Evolutionary conservation across 179 eudicot species (phyloP).

Genomic region (Patellifolia procumbens): DNA sequence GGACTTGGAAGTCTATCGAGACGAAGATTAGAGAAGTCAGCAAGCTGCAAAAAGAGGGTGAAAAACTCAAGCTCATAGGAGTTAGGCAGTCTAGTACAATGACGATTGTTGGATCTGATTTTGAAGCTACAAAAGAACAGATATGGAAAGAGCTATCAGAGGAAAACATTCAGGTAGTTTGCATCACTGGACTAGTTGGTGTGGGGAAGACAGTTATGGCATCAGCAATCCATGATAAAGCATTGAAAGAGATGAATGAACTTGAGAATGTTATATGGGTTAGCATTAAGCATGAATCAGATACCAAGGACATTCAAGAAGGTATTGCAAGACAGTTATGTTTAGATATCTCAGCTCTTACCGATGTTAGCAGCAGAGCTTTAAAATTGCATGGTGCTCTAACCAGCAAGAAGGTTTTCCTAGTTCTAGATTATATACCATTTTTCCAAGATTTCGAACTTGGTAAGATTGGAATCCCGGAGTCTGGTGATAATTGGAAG

Average conservation of each 20-base stretch:
- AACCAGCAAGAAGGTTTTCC: constrained; percentile 30
- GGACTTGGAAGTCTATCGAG: constrained; percentile 25
- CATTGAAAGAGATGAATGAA: constrained; percentile 25
- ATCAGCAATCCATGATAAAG: constrained; percentile 38
- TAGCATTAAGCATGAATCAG: constrained; percentile 30
- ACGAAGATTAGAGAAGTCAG: constrained; percentile 26
- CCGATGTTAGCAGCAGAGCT: constrained; percentile 34
- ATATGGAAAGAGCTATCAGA: constrained; percentile 37
- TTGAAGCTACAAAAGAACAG: constrained; percentile 5
- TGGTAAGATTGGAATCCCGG: constrained; percentile 51
- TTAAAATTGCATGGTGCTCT: constrained; percentile 27
- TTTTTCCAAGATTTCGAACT: constrained; percentile 42
- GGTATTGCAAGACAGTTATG: constrained; percentile 33
- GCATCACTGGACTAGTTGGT: constrained; percentile 52
- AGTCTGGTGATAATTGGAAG: constrained; percentile 35
- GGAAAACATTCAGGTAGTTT: constrained; percentile 28
- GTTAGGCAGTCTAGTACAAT: constrained; percentile 21
- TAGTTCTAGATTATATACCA: constrained; percentile 43
- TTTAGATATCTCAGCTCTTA: constrained; percentile 30
- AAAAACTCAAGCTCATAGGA: constrained; percentile 26
- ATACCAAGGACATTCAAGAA: constrained; percentile 38
- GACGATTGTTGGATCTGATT: constrained; percentile 9
- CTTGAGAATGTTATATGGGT: constrained; percentile 50
- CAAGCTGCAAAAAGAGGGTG: constrained; percentile 30
- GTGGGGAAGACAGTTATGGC: constrained; percentile 55